phyloP scores from a whole-genome alignment of 805 yeast species.

The Starmerella sirachaensis region DNA sequence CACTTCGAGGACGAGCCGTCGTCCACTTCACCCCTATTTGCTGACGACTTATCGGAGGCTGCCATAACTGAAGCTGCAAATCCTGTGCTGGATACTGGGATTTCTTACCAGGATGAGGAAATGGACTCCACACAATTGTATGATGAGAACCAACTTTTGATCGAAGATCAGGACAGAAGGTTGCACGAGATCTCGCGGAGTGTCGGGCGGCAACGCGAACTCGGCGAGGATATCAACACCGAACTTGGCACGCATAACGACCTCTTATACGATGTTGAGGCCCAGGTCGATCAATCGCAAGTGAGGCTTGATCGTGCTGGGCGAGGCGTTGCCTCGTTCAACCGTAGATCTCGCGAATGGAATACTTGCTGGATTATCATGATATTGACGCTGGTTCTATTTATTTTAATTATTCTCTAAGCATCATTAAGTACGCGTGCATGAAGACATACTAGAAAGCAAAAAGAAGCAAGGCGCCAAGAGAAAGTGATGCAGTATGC shows the following conservation, averaged over 20 bases:
- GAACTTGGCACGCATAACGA: constrained; percentile 31
- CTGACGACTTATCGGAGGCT: too few species aligned
- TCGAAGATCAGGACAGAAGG: constrained; percentile 32
- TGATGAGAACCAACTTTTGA: constrained; percentile 19
- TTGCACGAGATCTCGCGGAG: constrained; percentile 29
- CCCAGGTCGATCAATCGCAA: constrained; percentile 29
- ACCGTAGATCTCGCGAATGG: constrained; percentile 30
- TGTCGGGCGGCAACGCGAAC: constrained; percentile 31
- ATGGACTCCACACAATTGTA: constrained; percentile 14
- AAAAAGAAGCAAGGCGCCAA: too few species aligned
- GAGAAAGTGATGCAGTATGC: too few species aligned
- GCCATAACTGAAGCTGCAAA: too few species aligned
- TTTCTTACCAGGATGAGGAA: too few species aligned
- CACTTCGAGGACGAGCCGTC: constrained; percentile 11
- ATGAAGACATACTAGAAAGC: too few species aligned
- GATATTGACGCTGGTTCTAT: constrained; percentile 24
- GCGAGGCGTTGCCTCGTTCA: constrained; percentile 28
- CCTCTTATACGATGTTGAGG: constrained; percentile 31
- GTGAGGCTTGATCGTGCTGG: constrained; percentile 28
- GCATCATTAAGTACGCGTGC: too few species aligned
- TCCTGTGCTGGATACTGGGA: too few species aligned
- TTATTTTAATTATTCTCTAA: constrained; percentile 29
- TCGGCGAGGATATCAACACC: constrained; percentile 30
- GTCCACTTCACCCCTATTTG: too few species aligned
- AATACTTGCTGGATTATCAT: constrained; percentile 29